Evolutionary conservation across 441 rosid genomes (phyloP).

Genomic region (Omphalea diandra): DNA sequence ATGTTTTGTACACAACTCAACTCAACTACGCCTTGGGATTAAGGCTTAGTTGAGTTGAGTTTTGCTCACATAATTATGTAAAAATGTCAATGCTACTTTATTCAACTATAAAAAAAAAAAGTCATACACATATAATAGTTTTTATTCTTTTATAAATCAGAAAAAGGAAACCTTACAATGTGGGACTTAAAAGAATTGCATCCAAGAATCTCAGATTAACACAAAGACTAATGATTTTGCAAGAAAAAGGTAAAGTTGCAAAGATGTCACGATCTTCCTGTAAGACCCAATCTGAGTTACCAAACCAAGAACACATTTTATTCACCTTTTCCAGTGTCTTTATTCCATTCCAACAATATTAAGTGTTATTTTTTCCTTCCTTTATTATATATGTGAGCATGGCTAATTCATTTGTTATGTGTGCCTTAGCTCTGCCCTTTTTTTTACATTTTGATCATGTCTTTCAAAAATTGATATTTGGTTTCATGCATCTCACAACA

Average conservation of each 20-base stretch:
- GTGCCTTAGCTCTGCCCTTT: not conserved
- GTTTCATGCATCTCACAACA: not conserved
- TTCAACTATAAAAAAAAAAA: not conserved
- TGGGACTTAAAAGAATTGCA: not conserved
- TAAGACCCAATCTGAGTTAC: not conserved
- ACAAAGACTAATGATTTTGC: not conserved
- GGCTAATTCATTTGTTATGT: not conserved
- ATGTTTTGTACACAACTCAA: too few relatives aligned
- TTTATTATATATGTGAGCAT: not conserved
- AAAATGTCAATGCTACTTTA: not conserved
- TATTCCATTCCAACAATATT: too few relatives aligned
- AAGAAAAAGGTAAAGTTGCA: not conserved
- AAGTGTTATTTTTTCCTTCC: too few relatives aligned
- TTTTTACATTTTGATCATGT: not conserved
- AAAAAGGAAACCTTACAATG: not conserved
- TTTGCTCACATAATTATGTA: not conserved
- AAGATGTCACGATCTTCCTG: not conserved
- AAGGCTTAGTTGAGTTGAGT: too few relatives aligned
- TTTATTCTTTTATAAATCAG: not conserved
- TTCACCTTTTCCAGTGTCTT: not conserved
- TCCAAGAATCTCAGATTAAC: not conserved
- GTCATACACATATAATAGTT: not conserved
- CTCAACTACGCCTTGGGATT: too few relatives aligned
- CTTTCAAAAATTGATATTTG: too few relatives aligned
- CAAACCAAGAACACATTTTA: not conserved